Base-by-base conservation (phyloP, 106 monocot species). In the Dendrobium nobile region DNA sequence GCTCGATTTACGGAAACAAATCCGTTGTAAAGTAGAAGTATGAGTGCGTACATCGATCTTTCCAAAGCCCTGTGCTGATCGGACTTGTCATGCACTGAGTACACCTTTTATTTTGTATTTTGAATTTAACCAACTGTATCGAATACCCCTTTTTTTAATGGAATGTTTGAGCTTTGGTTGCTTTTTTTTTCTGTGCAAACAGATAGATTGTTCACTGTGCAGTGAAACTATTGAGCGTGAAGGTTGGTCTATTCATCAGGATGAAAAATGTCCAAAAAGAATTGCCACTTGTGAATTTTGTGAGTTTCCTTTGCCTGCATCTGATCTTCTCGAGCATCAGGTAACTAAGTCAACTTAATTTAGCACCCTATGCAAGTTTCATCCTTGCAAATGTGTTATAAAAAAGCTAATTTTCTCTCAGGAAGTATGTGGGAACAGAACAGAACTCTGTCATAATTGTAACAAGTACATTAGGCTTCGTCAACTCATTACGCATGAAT, bases 251-350 rank as follows among this genome's bases (percentile, higher is more conserved):
- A 77, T 85, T 85, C 96, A 96, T 84, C 88, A 88, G 84, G 88
- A 83, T 65, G 85, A 88, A 80, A 83, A 70, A 81, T 96, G 96
- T 41, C 88, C 89, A 27, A 89, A 88, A 65, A 96, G 96, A 59
- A 96, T 96, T 54, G 80, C 93, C n/a, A 87, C 90, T 27, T 96
- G 96, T 86, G 90, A 96, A 87, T 96, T 91, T 82, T 96, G 96
- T 51, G 93, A 96, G 72, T 91, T 96, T 37, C 93, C 89, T 72
- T 79, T 96, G 77, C 93, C 96, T 65, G 89, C 93, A 42, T 82
- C 91, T 80, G 96, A 96, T 88, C 86, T 96, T 55, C 80, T 78
- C 72, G 80, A 93, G 75, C 96, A 96, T 86, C 91, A 96, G 93
- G 96, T 93, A 88, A 64, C 64, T 16, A 45, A 55, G 40, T 44